A percentile compares a stretch with the other conserved stretches of the same genome.
Conservation (phyloP, 2,329 filamentous ascomycete genomes). For the Cadophora sp. region DNA sequence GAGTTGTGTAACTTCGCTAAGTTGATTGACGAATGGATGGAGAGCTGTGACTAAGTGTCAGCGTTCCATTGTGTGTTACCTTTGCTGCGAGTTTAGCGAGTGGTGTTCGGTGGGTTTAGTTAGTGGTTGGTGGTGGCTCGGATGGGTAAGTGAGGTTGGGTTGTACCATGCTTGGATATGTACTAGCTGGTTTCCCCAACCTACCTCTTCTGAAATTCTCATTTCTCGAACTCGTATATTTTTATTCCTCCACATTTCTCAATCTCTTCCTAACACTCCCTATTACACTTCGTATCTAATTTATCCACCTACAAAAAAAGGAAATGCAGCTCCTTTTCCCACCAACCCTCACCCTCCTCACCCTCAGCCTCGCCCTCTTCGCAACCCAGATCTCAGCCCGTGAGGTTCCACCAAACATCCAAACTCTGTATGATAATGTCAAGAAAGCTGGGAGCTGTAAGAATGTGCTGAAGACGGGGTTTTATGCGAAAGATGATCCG, state of each 20-base stretch:
- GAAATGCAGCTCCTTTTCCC: background rate
- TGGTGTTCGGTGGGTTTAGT: background rate
- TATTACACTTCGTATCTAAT: too few species aligned
- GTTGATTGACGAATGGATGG: background rate
- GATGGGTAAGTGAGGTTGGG: too few species aligned
- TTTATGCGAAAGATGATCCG: slow-evolving; percentile 49
- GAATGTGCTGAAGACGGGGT: slow-evolving; percentile 48
- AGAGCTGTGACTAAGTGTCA: background rate
- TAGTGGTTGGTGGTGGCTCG: background rate
- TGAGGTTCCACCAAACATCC: slow-evolving; percentile 51
- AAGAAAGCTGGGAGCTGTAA: slow-evolving; percentile 48
- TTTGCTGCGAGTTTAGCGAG: background rate
- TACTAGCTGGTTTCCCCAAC: too few species aligned
- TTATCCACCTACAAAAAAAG: too few species aligned
- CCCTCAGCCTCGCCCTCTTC: background rate
- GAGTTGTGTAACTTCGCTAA: background rate
- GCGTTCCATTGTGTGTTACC: background rate
- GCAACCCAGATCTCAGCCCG: background rate
- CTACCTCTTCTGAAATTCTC: background rate
- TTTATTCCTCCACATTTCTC: background rate
- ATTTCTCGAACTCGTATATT: too few species aligned
- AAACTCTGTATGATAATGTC: slow-evolving; percentile 50
- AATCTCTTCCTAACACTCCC: too few species aligned
- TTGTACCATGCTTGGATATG: background rate
- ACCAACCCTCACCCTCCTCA: background rate